Evolutionary conservation across 2,329 filamentous ascomycete genomes (phyloP), one percentile per base, ranked within the genome.

Genomic region (Fusarium penzigii): DNA sequence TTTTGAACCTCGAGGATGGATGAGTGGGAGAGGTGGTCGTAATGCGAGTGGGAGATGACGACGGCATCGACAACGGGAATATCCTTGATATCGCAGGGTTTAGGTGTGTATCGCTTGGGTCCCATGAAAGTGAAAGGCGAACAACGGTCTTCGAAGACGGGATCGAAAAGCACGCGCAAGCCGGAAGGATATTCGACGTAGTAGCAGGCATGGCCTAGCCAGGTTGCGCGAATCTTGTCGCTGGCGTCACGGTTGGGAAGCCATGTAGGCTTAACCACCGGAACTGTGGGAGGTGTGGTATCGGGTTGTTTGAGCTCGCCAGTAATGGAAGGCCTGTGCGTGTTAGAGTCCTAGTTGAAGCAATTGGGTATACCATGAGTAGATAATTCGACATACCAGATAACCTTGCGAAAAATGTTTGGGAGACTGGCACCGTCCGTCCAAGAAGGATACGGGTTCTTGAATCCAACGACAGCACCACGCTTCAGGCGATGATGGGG

Each of bases 201-300:
- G 75, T 92, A 96, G 75, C 92, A 96, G 4, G 93, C 92, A 70
- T 97, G 93, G 36, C 93, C 93, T 3, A 97, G 84, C 93, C 93
- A 97, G 39, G 93, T 97, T 34, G 92, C 90, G 48, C 92, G 85
- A 20, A 97, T 80, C 39, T 81, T 78, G 16, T 71, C 64, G 12
- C 73, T 74, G 12, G 80, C 82, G 5, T 78, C 72, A 49, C 89
- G 83, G 13, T 75, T 75, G 1, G 83, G 72, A 10, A 90, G 78
- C 70, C 93, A 93, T 5, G 77, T 65, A 0, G 91, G 89, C 55
- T 80, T 82, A 50, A 78, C 80, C 16, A 93, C 83, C 3, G 82
- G 74, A 11, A 94, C 84, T 0, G 85, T 85, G 10, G 86, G 83
- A 20, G 81, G 80, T 10, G 80, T 80, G 8, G 85, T 86, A 65